These are phyloP conservation scores for Talaromyces stipitatus DNA, from an alignment of 495 filamentous ascomycete genomes.

Conservation along the genomic window DNA sequence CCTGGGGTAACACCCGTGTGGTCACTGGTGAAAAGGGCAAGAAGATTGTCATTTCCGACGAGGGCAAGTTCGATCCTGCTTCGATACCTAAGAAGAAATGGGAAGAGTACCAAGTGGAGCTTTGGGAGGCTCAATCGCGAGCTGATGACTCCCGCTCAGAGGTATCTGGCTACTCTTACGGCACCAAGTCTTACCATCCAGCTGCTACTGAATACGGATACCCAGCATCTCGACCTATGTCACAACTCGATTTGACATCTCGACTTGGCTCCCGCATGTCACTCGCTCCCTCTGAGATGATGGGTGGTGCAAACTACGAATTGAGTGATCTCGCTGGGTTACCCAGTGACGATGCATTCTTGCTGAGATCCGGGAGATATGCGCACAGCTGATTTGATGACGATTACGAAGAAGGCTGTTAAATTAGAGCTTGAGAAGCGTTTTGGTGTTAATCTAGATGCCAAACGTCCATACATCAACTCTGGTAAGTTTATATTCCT, in stretches of 20 bases:
- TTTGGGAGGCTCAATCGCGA: constrained; percentile 82
- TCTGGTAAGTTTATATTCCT: constrained; percentile 55
- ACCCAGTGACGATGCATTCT: constrained; percentile 86
- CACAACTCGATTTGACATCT: constrained; percentile 57
- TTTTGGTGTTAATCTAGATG: constrained; percentile 75
- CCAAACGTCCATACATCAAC: constrained; percentile 83
- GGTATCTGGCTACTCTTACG: constrained; percentile 83
- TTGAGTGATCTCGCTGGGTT: constrained; percentile 64
- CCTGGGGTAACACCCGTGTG: constrained; percentile 93
- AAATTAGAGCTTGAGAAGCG: constrained; percentile 86
- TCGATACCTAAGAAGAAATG: constrained; percentile 95
- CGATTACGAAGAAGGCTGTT: constrained; percentile 95
- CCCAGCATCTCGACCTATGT: constrained; percentile 62
- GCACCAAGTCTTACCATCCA: constrained; percentile 68
- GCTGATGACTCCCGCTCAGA: constrained; percentile 82
- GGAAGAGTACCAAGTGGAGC: constrained; percentile 97
- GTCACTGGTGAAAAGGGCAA: constrained; percentile 93
- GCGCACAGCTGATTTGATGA: constrained; percentile 89
- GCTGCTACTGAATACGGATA: constrained; percentile 41
- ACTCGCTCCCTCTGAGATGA: constrained; percentile 68
- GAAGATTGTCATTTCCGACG: constrained; percentile 90
- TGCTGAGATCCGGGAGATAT: constrained; percentile 93
- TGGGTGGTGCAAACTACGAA: constrained; percentile 51
- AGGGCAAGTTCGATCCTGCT: constrained; percentile 94
- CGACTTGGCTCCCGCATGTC: constrained; percentile 62